Percentiles rank a stretch among this genome's conserved stretches.
Evolutionary conservation across 345 rosid genomes (phyloP).

Genomic region (Brassica cretica): DNA sequence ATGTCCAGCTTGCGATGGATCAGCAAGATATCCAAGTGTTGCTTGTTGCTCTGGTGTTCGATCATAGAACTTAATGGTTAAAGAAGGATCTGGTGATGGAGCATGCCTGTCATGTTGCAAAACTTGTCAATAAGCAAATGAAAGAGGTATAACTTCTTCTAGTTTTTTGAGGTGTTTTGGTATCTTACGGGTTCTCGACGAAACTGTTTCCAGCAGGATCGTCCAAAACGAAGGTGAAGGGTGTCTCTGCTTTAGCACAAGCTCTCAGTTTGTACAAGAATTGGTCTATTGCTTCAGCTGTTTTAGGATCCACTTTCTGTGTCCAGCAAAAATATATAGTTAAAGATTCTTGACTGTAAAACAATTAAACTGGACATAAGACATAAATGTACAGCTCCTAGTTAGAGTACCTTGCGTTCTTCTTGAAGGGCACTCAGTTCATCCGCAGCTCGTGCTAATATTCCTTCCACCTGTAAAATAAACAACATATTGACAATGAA

Average conservation of each 20-base stretch:
- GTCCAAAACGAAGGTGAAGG: slow-evolving; percentile 79
- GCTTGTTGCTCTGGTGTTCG: slow-evolving; percentile 88
- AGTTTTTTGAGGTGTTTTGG: background rate
- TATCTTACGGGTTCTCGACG: slow-evolving; percentile 81
- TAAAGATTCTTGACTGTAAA: slow-evolving; percentile 1
- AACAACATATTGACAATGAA: background rate
- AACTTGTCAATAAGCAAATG: slow-evolving; percentile 5
- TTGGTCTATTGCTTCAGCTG: slow-evolving; percentile 85
- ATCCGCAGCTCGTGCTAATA: slow-evolving; percentile 74
- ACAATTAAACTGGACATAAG: background rate
- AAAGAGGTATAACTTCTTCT: slow-evolving; percentile 1
- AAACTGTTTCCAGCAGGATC: slow-evolving; percentile 98
- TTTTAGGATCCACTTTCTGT: slow-evolving; percentile 86
- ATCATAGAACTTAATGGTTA: slow-evolving; percentile 76
- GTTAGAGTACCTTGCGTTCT: slow-evolving; percentile 68
- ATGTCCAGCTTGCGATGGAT: slow-evolving; percentile 51
- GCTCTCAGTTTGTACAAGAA: slow-evolving; percentile 79
- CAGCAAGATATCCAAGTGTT: slow-evolving; percentile 66
- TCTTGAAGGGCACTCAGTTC: slow-evolving; percentile 87
- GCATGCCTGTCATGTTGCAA: slow-evolving; percentile 54
- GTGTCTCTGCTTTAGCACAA: slow-evolving; percentile 62
- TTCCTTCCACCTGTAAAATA: slow-evolving; percentile 73
- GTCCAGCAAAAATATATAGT: slow-evolving; percentile 18
- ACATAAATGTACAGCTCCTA: background rate
- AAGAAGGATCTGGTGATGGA: slow-evolving; percentile 80